Evolutionary conservation across 1,284 basidiomycete species (phyloP), one percentile per base, ranked within the genome.

Genomic region (Caloboletus firmus): DNA sequence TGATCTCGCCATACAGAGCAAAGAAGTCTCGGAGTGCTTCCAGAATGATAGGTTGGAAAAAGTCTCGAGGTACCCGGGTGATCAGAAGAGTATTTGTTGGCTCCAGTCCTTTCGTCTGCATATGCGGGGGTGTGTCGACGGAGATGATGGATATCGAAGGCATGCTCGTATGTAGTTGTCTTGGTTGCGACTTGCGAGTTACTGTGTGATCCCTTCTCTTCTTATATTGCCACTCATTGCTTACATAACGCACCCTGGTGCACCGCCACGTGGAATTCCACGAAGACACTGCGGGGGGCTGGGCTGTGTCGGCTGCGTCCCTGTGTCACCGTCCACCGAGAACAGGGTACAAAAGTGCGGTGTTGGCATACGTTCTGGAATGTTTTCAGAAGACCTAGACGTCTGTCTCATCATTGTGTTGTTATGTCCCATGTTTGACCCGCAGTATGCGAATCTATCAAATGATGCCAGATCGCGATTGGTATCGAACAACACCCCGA

Each of bases 1-100:
- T 85, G 18, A 97, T 82, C 30, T 78, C 73, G 17, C 94, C 95
- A 65, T 86, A 93, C 0, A 76, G 68, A 5, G 75, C 75, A 66
- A 95, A 95, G 63, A 93, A 85, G 18, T 77, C 72, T 42, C 76
- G 79, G 28, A 95, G 76, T 6, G 88, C 79, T n/a, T 79, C 70
- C 17, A 93, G 77, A 45, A 92, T 79, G 0, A 79, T 61, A 1
- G 87, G 84, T 40, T 86, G 73, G 82, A 95, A 81, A 75, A 93
- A 87, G 2, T 76, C 71, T 52, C 73, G 79, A 11, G 87, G 85
- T 1, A 91, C 72, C 1, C 80, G 75, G 1, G 89, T 82, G 41
- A 91, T 77, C 26, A 87, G 76, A 40, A 91, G 74, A 2, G 89
- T 86, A 67, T 92, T 91, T 15, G 89, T 89, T 7, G 68, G 50